phyloP scores from a whole-genome alignment of 1,284 basidiomycete species.

The Malassezia yamatoensis region DNA sequence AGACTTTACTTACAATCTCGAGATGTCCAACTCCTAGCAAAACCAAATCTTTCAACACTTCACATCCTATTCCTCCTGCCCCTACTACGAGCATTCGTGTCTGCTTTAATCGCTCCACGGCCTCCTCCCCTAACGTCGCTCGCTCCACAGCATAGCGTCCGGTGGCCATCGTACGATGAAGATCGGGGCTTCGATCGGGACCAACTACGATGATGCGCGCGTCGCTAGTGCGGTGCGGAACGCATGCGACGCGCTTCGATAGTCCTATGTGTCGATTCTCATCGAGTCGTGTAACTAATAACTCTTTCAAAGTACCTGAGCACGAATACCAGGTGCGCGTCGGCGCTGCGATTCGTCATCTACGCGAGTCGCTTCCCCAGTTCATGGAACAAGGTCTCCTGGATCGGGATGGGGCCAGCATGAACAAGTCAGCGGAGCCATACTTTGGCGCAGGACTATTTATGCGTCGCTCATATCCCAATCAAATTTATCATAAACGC shows the following conservation, averaged over 20 bases:
- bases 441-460: not conserved
- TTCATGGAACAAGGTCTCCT: constrained; percentile 15
- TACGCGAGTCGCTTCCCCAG: constrained; percentile 13
- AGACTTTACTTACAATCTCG: constrained; percentile 54
- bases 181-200: not conserved
- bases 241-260: not conserved
- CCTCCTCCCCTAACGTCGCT: constrained; percentile 6
- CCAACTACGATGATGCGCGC: not conserved
- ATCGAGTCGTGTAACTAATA: not conserved
- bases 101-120: constrained; percentile 3
- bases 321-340: constrained; percentile 18
- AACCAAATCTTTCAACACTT: constrained; percentile 91
- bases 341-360: constrained; percentile 9
- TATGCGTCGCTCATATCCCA: not conserved
- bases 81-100: constrained; percentile 68
- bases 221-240: not conserved
- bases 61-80: constrained; percentile 93
- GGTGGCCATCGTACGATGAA: not conserved
- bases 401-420: not conserved
- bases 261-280: constrained; percentile 2
- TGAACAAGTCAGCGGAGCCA: not conserved
- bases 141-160: constrained; percentile 9
- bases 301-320: constrained; percentile 2
- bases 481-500: constrained; percentile 7
- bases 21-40: constrained; percentile 84